Evolutionary conservation across 495 filamentous ascomycete genomes (phyloP).

Genomic region (Bacidia gigantensis): DNA sequence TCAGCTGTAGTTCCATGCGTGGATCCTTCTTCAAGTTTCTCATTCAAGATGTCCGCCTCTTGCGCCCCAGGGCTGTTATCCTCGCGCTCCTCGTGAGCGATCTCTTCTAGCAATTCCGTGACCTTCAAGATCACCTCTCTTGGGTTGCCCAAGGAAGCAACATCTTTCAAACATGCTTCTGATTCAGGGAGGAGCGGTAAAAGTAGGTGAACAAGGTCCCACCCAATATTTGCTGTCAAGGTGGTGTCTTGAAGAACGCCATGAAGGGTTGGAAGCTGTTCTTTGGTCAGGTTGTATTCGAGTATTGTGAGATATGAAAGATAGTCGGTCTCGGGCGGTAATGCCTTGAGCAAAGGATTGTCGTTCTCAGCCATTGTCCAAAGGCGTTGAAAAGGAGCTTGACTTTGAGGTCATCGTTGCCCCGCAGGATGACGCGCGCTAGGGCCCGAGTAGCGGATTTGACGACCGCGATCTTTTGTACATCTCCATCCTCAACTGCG

Average conservation of each 20-base stretch:
- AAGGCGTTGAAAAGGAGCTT: background rate
- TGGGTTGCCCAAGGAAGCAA: slow-evolving; percentile 78
- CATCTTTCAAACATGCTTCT: slow-evolving; percentile 58
- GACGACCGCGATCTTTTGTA: too few relatives aligned
- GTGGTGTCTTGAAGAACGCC: slow-evolving; percentile 67
- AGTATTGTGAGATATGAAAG: slow-evolving; percentile 81
- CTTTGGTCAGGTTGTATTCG: slow-evolving; percentile 68
- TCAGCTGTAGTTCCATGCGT: slow-evolving; percentile 16
- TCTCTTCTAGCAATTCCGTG: slow-evolving; percentile 52
- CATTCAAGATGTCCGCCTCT: slow-evolving; percentile 39
- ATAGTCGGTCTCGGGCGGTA: slow-evolving; percentile 64
- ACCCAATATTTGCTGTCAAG: slow-evolving; percentile 83
- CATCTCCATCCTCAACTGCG: too few relatives aligned
- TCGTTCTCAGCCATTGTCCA: slow-evolving; percentile 6
- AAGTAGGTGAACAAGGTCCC: slow-evolving; percentile 84
- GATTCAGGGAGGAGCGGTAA: slow-evolving; percentile 61
- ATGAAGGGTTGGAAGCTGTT: slow-evolving; percentile 63
- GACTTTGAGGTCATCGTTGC: background rate
- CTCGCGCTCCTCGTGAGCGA: slow-evolving; percentile 42
- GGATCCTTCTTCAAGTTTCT: slow-evolving; percentile 33
- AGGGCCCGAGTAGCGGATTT: too few relatives aligned
- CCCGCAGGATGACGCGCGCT: background rate
- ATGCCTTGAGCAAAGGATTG: slow-evolving; percentile 33
- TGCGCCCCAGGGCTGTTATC: slow-evolving; percentile 29
- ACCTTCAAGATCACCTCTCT: slow-evolving; percentile 86